Base-by-base conservation (phyloP, 106 monocot genomes). In the Iris macrosiphon region DNA sequence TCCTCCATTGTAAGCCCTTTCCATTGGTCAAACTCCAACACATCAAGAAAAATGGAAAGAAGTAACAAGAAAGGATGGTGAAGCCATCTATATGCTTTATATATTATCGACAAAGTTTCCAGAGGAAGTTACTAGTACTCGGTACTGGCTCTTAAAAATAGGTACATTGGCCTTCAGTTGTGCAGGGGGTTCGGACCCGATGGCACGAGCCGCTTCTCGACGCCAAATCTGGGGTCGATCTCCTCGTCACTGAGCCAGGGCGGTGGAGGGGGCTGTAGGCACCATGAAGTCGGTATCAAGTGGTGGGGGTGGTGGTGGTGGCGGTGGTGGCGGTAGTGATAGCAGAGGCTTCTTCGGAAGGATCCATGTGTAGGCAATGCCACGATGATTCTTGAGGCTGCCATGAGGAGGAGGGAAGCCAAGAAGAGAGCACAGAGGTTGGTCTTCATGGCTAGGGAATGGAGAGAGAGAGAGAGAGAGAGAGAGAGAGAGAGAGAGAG, bases 161-260 rank as follows among this genome's bases (percentile, higher is more conserved):
- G 34, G 34, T 10, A 35, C 10, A 6, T 4, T 30, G 3, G 20
- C n/a, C n/a, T n/a, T 75, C 67, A 87, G 41, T 87, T 76, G 66
- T 87, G 86, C 42, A 87, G 54, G 8, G 86, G 86, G 40, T 87
- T 87, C 17, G 86, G 86, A 14, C 86, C 86, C 0, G 59, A 34
- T 15, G 86, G 86, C 1, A 87, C 81, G 11, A 74, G 35, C 58
- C 86, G 66, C 60, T 81, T 81, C 63, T 81, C 62, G 17, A 81
- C 71, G 52, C 81, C 86, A 11, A 71, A 87, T 13, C 73, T 44
- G 3, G 81, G 77, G 40, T 81, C 81, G 42, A 81, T 71, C 72
- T 55, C 72, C 7, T 63, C 52, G 29, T 47, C 66, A 9, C 42
- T 47, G 2, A 33, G 38, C 7, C 15, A 4, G 4, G 34, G 34